Evolutionary conservation across 163 green algal genomes (phyloP), one percentile per base, ranked within the genome.

Genomic region (Chlamydomonas reinhardtii): DNA sequence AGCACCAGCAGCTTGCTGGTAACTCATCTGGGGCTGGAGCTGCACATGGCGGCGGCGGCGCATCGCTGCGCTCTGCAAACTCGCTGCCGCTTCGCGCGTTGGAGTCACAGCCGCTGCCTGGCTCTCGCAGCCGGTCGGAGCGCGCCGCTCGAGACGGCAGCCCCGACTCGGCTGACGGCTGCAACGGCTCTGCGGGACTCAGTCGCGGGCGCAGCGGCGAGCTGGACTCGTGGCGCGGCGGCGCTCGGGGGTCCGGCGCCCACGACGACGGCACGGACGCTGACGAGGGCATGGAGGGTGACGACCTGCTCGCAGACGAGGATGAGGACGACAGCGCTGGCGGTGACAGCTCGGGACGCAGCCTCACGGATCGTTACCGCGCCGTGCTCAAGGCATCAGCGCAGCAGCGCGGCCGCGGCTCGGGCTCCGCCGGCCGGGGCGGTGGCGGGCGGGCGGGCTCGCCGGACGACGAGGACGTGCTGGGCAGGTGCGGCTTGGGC

Each of bases 331-430:
- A 85, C 66, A 85, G 66, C 66, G 48, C 25, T 0, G 78, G 66
- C 11, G 79, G 68, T 16, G 79, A 69, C 79, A 77, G 68, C 48
- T 77, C 79, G 2, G 69, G 70, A 25, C 27, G 56, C 68, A 86
- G 48, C 31, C 56, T 86, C 5, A 86, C 80, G 16, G 80, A 86
- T n/a, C 80, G 80, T 4, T 86, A 86, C 35, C 80, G 80, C 5
- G 80, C 80, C 0, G 80, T 56, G 15, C 80, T 86, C 11, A 86
- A 86, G 35, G 80, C 80, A 0, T 86, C 80, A 16, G 80, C 80
- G 22, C 31, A 34, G 12, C 64, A 86, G 70, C 69, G 75, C 16
- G 64, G 79, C 0, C 68, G 79, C 2, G 66, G 68, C 4, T 24
- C 73, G 35, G 15, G 16, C 25, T 37, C 71, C 6, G 39, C 39